Conservation (phyloP, 495 filamentous ascomycete genomes). For the Neurospora africana region DNA sequence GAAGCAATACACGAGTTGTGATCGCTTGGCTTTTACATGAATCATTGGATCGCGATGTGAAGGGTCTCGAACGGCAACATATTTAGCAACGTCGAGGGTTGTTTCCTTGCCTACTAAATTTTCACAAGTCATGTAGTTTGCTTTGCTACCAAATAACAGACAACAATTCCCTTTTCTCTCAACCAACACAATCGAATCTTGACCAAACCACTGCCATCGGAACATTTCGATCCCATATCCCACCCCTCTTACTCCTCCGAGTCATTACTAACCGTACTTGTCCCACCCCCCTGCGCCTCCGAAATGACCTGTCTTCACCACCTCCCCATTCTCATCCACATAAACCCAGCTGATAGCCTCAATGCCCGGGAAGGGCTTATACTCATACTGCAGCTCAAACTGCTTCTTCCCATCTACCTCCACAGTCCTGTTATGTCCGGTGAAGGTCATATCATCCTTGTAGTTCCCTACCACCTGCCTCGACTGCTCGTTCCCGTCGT, state of each 20-base stretch:
- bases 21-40: too few species aligned
- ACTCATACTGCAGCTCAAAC: constrained; percentile 39
- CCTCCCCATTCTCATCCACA: constrained; percentile 30
- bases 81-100: too few species aligned
- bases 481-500: constrained; percentile 34
- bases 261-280: constrained; percentile 36
- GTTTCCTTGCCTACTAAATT: too few species aligned
- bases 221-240: too few species aligned
- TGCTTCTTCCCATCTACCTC: constrained; percentile 34
- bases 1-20: too few species aligned
- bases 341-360: constrained; percentile 38
- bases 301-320: constrained; percentile 42
- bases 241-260: constrained; percentile 13
- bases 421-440: constrained; percentile 39
- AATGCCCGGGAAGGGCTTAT: constrained; percentile 40
- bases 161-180: too few species aligned
- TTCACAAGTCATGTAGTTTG: too few species aligned
- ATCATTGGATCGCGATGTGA: too few species aligned
- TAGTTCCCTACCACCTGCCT: constrained; percentile 36
- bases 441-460: constrained; percentile 40
- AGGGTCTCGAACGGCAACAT: too few species aligned
- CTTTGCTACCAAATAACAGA: too few species aligned
- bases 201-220: too few species aligned
- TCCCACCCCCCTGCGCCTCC: constrained; percentile 40
- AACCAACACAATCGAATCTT: too few species aligned